Evolutionary conservation across 2,329 filamentous ascomycete genomes (phyloP), one percentile per base, ranked within the genome.

Genomic region (Harringtonia aguacate): DNA sequence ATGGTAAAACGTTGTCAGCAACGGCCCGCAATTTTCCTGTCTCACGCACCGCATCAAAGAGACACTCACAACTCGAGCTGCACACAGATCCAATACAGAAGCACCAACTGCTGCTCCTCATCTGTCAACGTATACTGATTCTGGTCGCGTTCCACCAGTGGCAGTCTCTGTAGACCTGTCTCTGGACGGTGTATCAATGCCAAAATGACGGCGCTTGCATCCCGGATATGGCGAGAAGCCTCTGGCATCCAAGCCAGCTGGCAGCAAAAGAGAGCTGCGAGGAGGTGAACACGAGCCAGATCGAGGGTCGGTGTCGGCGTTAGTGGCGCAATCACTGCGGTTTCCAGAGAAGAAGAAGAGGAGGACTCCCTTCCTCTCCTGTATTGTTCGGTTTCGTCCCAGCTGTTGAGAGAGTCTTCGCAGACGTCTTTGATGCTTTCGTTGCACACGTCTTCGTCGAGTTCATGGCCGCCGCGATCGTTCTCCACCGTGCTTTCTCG

Each of bases 31-130:
- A 8, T 28, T n/a, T 4, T 8, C 8, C 22, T n/a, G 7, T 4
- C 17, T 18, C 2, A 17, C 22, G 8, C 7, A 20, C 3, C 14
- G 8, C 27, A 18, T 8, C 22, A 15, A 15, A 22, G 22, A 10
- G 12, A 9, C 4, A 47, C 50, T 44, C 20, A 52, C 50, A 36
- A 47, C 21, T 52, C 50, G 15, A 52, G 27, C 21, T 48, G 43
- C 4, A 49, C 47, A 28, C 48, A 50, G 2, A 28, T 43, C 50
- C 50, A 52, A 24, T 48, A 52, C 4, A 52, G 42, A 8, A 43
- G 14, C 5, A 46, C 42, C 13, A 52, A 18, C 21, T 50, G 43
- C 2, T 33, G 41, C 24, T 50, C 50, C 7, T 46, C 44, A 3
- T 38, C 40, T 2, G 41, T 31, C 4, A 48, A 41, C 4, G 1